These are phyloP conservation scores for Phytophthora citrophthora DNA, from an alignment of 352 stramenopile species.

Conservation along the genomic window DNA sequence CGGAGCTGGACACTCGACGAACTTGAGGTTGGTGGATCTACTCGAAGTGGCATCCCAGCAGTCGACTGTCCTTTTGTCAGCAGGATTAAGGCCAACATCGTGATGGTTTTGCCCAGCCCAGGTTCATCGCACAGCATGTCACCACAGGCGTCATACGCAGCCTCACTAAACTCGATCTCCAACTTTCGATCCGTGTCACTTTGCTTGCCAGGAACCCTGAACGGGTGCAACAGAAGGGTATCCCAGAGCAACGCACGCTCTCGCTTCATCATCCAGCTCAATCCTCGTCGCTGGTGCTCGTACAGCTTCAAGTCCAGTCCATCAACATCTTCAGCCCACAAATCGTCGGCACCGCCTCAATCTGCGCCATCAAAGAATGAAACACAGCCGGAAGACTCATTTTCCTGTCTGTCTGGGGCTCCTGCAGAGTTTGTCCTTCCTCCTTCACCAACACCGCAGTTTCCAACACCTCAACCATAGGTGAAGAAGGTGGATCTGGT, in stretches of 20 bases:
- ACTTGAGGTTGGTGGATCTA: conserved; percentile 7
- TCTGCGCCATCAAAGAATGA: conserved; percentile 52
- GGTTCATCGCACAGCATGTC: conserved; percentile 83
- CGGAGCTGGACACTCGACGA: conserved; percentile 18
- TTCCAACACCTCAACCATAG: conserved; percentile 1
- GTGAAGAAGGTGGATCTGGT: not conserved
- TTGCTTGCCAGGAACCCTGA: conserved; percentile 36
- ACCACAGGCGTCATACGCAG: conserved; percentile 61
- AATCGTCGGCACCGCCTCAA: conserved; percentile 46
- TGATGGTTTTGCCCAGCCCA: conserved; percentile 82
- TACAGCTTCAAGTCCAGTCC: conserved; percentile 68
- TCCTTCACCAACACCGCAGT: conserved; percentile 2
- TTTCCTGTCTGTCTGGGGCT: conserved; percentile 15
- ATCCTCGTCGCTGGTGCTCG: conserved; percentile 65
- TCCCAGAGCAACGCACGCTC: conserved; percentile 38
- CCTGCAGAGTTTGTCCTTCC: not conserved
- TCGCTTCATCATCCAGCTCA: conserved; percentile 79
- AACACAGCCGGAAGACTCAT: conserved; percentile 67
- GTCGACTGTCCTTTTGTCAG: conserved; percentile 64
- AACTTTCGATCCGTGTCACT: conserved; percentile 24
- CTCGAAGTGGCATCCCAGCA: conserved; percentile 6
- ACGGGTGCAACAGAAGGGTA: conserved; percentile 46
- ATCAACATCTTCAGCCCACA: conserved; percentile 59
- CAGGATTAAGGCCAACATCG: conserved; percentile 78
- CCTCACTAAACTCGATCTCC: conserved; percentile 54